phyloP scores from a whole-genome alignment of 306 rosid species.

The Cucurbita moschata region DNA sequence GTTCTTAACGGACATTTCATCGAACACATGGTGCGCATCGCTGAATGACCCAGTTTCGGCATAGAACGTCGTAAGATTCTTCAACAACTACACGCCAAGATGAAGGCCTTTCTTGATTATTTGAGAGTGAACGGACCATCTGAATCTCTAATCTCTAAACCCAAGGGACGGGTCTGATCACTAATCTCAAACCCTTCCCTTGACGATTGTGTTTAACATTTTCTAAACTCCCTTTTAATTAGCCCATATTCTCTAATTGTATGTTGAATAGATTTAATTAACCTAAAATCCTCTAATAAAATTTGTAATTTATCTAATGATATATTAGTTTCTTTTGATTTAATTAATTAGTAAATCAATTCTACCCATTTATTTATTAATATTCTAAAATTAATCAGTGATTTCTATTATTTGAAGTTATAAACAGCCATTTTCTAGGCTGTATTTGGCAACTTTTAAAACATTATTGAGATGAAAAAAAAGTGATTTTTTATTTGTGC shows the following conservation, averaged over 20 bases:
- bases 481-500: neutral
- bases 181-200: too few species aligned
- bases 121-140: constrained; percentile 5
- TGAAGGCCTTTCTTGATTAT: constrained; percentile 57
- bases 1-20: constrained; percentile 48
- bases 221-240: too few species aligned
- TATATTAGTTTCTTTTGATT: neutral
- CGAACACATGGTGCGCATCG: constrained; percentile 45
- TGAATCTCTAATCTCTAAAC: too few species aligned
- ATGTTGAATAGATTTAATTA: too few species aligned
- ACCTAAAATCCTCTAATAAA: too few species aligned
- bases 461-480: neutral
- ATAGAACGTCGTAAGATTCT: constrained; percentile 54
- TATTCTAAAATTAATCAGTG: neutral
- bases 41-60: constrained; percentile 26
- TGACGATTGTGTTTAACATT: too few species aligned
- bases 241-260: too few species aligned
- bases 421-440: neutral
- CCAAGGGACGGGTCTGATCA: too few species aligned
- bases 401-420: too few species aligned
- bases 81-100: constrained; percentile 43
- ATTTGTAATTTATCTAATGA: too few species aligned
- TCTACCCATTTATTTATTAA: neutral
- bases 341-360: neutral
- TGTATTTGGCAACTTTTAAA: neutral